These are phyloP conservation scores for Lecanicillium sp. DNA, from an alignment of 2,329 filamentous ascomycete genomes.

Conservation along the genomic window DNA sequence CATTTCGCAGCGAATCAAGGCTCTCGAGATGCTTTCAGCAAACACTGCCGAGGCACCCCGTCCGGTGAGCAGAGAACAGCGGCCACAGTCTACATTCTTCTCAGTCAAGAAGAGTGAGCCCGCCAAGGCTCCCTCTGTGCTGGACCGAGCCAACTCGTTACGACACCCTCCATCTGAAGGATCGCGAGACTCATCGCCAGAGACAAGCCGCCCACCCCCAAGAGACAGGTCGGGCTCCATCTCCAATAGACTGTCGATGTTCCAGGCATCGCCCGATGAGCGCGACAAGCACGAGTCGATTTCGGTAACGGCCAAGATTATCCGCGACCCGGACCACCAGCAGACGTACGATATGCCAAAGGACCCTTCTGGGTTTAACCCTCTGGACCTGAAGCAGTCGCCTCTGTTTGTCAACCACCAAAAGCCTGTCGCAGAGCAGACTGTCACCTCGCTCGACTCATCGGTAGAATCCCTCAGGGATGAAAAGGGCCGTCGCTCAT, in stretches of 20 bases:
- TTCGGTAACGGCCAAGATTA: conserved; percentile 80
- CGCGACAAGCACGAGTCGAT: conserved; percentile 61
- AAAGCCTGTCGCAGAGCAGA: conserved; percentile 18
- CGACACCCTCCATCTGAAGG: conserved; percentile 23
- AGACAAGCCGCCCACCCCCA: conserved; percentile 22
- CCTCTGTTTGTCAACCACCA: conserved; percentile 51
- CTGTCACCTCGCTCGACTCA: conserved; percentile 14
- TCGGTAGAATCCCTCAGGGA: conserved; percentile 27
- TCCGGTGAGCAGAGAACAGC: conserved; percentile 22
- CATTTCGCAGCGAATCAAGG: conserved; percentile 91
- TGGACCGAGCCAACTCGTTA: conserved; percentile 32
- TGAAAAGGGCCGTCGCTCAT: conserved; percentile 43
- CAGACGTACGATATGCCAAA: conserved; percentile 29
- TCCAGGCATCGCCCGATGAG: conserved; percentile 31
- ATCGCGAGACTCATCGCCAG: conserved; percentile 39
- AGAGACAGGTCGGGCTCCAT: conserved; percentile 46
- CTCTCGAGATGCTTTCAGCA: conserved; percentile 69
- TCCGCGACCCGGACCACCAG: conserved; percentile 52
- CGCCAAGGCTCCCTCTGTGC: conserved; percentile 35
- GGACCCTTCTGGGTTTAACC: conserved; percentile 35
- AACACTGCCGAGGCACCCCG: conserved; percentile 17
- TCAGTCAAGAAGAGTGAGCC: conserved; percentile 45
- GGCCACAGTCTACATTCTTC: conserved; percentile 48
- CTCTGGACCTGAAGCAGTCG: conserved; percentile 49
- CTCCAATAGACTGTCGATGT: conserved; percentile 47